These are phyloP conservation scores for Papiliotrema nemorosa DNA, from an alignment of 1,284 basidiomycete genomes.

Conservation along the genomic window DNA sequence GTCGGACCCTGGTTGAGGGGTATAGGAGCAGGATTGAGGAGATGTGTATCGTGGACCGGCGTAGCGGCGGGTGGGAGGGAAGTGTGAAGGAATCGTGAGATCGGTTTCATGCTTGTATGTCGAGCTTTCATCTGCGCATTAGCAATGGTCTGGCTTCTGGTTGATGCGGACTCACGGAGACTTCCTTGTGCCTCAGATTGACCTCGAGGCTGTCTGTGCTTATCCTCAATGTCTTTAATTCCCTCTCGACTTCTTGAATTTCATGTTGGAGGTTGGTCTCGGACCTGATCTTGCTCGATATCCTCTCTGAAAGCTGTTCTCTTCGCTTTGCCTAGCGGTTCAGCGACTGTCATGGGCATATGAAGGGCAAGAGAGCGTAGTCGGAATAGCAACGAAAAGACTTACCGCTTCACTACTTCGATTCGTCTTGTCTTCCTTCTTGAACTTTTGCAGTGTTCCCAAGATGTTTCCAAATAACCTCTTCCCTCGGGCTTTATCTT, in stretches of 20 bases:
- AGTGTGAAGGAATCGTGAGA: conserved; percentile 38
- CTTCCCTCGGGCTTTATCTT: conserved; percentile 44
- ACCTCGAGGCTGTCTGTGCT: conserved; percentile 38
- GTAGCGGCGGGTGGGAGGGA: conserved; percentile 17
- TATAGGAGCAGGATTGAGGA: conserved; percentile 33
- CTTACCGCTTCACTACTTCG: conserved; percentile 42
- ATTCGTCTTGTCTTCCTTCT: conserved; percentile 45
- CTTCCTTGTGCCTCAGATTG: conserved; percentile 37
- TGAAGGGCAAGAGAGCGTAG: background rate
- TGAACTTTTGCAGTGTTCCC: conserved; percentile 47
- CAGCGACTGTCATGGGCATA: background rate
- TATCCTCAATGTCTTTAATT: conserved; percentile 35
- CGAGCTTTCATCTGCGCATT: conserved; percentile 36
- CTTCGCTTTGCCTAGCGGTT: conserved; percentile 34
- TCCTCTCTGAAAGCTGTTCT: conserved; percentile 41
- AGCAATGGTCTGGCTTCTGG: background rate
- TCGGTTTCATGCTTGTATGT: conserved; percentile 31
- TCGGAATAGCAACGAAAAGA: background rate
- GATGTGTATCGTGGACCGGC: conserved; percentile 19
- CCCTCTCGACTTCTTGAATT: conserved; percentile 38
- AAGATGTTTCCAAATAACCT: conserved; percentile 47
- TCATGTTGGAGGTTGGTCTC: conserved; percentile 39
- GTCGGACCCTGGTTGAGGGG: conserved; percentile 35
- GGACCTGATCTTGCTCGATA: conserved; percentile 38
- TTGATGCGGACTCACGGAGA: conserved; percentile 30